Evolutionary conservation across 179 eudicot genomes (phyloP), one percentile per base, ranked within the genome.

Genomic region (Corrigiola litoralis): DNA sequence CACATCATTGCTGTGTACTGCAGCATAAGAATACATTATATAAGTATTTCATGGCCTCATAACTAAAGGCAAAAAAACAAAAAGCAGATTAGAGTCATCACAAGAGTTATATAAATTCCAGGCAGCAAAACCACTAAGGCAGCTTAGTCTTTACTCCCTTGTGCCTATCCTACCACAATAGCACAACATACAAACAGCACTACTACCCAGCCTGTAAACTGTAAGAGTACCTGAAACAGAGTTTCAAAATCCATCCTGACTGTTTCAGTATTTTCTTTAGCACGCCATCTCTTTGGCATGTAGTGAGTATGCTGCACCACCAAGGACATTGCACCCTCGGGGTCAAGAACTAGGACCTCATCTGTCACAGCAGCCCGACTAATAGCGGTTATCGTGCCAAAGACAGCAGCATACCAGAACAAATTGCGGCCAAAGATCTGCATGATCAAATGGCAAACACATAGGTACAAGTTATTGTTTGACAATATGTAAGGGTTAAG

Each of bases 211-310:
- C 29, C 33, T 24, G 23, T 45, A 31, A 32, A 40, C n/a, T 56
- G 20, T 3, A 4, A 37, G 28, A 29, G 57, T 71, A 91, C 99
- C 97, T 90, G 97, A 77, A 86, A 94, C 54, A 94, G 74, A 67
- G 91, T 90, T 77, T 88, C 99, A 75, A 94, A 88, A 78, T 94
- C 95, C 69, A 67, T 63, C 70, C 85, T 71, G 9, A 90, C 95
- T 7, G 10, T 49, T 65, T 88, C 89, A 1, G 86, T 81, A 51
- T 83, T 82, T 77, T 90, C 99, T 75, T 88, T 88, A 56, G 88
- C 96, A 51, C 99, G 99, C 99, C 97, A 94, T 70, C 89, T 79
- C 74, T 88, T 94, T 33, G 97, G 97, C 96, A 91, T 86, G 72
- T 81, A 79, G 71, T 91, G 97, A 14, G 95, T 90, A 64, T 88